Evolutionary conservation across 1,284 basidiomycete species (phyloP).

Genomic region (Quambalaria eucalypti): DNA sequence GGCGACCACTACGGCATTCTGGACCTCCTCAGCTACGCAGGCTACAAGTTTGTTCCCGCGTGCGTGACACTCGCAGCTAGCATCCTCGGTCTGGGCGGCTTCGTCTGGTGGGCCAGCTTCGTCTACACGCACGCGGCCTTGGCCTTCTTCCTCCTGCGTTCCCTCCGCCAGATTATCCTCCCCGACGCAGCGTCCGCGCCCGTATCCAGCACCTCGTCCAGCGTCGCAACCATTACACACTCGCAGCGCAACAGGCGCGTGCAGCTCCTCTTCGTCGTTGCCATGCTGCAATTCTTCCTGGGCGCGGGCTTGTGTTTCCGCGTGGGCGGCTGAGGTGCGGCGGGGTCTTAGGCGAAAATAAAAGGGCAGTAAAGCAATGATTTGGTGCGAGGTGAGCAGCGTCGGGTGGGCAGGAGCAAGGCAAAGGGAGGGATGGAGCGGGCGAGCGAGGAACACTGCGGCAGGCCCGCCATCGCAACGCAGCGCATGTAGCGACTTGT

Average conservation of each 20-base stretch:
- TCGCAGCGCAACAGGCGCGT: constrained; percentile 72
- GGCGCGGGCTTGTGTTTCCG: neutral
- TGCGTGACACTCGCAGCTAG: constrained; percentile 35
- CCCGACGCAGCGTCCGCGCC: constrained; percentile 54
- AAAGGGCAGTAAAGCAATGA: too few relatives aligned
- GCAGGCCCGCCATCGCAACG: too few relatives aligned
- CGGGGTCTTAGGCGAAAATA: neutral
- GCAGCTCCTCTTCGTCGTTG: constrained; percentile 67
- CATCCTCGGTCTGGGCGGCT: constrained; percentile 47
- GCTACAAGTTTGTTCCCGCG: constrained; percentile 81
- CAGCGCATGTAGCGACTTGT: too few relatives aligned
- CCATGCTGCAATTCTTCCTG: constrained; percentile 56
- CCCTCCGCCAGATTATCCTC: constrained; percentile 78
- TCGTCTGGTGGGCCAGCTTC: constrained; percentile 65
- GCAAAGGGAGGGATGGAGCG: too few relatives aligned
- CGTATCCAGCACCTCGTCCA: constrained; percentile 38
- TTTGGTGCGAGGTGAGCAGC: too few relatives aligned
- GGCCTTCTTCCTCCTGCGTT: constrained; percentile 79
- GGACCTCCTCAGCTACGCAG: constrained; percentile 64
- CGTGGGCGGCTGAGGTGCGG: neutral
- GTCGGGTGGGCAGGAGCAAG: too few relatives aligned
- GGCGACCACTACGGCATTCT: constrained; percentile 55
- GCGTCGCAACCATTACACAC: constrained; percentile 61
- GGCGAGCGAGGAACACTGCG: too few relatives aligned
- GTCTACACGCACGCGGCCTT: constrained; percentile 78